Percentiles rank a stretch among this genome's conserved stretches.
phyloP scores from a whole-genome alignment of 495 filamentous ascomycete species.

The Trichocladium uniseriatum region DNA sequence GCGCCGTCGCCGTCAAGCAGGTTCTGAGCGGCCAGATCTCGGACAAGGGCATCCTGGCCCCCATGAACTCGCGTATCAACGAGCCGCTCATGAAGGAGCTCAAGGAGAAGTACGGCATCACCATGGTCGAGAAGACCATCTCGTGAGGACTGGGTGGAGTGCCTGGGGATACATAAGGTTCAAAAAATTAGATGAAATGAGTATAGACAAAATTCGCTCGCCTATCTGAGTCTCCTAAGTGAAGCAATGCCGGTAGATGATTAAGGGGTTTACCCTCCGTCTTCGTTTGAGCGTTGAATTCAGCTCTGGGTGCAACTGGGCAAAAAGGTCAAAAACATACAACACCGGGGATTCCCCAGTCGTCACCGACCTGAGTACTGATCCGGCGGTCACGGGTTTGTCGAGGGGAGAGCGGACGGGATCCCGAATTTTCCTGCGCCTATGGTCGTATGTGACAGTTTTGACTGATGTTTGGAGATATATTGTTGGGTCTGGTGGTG shows the following conservation, averaged over 20 bases:
- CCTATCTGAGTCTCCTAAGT: background rate
- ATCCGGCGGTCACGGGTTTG: slow-evolving; percentile 6
- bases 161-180: slow-evolving; percentile 1
- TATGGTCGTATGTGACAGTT: background rate
- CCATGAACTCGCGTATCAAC: slow-evolving; percentile 65
- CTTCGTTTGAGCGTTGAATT: no score
- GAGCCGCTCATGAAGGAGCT: slow-evolving; percentile 58
- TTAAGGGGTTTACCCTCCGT: no score
- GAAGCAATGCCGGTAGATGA: no score
- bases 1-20: slow-evolving; percentile 57
- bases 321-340: no score
- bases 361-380: no score
- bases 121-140: slow-evolving; percentile 30
- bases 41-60: slow-evolving; percentile 72
- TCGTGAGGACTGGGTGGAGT: slow-evolving; percentile 15
- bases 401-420: slow-evolving; percentile 43
- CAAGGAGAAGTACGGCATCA: slow-evolving; percentile 27
- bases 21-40: slow-evolving; percentile 74
- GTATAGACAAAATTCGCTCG: slow-evolving; percentile 6
- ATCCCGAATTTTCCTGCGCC: slow-evolving; percentile 24
- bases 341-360: no score
- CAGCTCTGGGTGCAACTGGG: no score
- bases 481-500: no score
- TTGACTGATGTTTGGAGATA: no score
- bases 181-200: slow-evolving; percentile 3